Evolutionary conservation across 495 filamentous ascomycete species (phyloP).

Genomic region (Xylaria venustula): DNA sequence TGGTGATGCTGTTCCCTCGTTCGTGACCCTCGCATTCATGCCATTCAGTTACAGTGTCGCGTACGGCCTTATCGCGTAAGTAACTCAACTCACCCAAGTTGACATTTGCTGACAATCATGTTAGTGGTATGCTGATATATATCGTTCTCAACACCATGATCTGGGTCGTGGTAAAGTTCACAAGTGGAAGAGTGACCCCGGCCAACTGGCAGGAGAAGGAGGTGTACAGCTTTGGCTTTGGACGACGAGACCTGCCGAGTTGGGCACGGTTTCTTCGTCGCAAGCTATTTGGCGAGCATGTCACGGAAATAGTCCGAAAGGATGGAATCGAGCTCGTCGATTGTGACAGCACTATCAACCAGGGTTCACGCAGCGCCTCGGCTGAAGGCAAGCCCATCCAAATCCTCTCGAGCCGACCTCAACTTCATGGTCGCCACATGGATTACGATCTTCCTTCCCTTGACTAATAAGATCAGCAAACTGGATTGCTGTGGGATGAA

Average conservation of each 20-base stretch:
- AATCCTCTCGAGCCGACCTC: conserved; percentile 9
- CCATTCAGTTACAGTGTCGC: conserved; percentile 80
- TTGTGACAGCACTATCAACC: conserved; percentile 26
- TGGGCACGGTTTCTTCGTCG: conserved; percentile 22
- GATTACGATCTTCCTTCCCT: conserved; percentile 26
- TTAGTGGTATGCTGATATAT: conserved; percentile 71
- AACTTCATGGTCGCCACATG: conserved; percentile 4
- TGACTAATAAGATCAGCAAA: conserved; percentile 16
- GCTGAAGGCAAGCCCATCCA: conserved; percentile 24
- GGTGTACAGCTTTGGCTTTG: conserved; percentile 65
- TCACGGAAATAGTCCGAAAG: conserved; percentile 18
- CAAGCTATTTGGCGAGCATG: conserved; percentile 15
- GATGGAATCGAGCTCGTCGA: conserved; percentile 30
- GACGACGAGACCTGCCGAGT: conserved; percentile 33
- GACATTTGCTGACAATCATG: background rate
- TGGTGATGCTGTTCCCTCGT: conserved; percentile 74
- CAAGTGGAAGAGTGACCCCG: conserved; percentile 61
- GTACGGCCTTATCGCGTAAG: conserved; percentile 72
- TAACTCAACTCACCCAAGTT: background rate
- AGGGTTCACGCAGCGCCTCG: conserved; percentile 28
- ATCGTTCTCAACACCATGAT: conserved; percentile 63
- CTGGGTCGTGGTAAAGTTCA: conserved; percentile 53
- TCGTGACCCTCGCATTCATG: conserved; percentile 76
- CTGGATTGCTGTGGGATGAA: background rate
- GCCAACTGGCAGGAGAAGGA: conserved; percentile 72